Evolutionary conservation across 1,284 basidiomycete genomes (phyloP).

Genomic region (Leccinum pachyderme): DNA sequence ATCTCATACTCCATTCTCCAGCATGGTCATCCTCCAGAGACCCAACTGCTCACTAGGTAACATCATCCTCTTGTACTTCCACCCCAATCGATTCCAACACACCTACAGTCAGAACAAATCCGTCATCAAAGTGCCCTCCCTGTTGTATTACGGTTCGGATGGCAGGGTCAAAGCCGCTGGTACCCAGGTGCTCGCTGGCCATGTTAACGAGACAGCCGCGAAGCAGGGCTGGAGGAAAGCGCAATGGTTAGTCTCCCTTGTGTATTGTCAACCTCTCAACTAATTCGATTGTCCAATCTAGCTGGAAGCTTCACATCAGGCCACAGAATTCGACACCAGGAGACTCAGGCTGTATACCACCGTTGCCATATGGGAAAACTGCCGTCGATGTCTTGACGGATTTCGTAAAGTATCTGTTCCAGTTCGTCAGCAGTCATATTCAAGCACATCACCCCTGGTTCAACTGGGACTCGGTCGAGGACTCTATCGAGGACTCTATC

Average conservation of each 20-base stretch:
- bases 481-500: constrained; percentile 29
- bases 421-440: constrained; percentile 45
- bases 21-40: not conserved
- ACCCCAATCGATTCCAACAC: not conserved
- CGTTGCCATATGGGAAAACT: constrained; percentile 1
- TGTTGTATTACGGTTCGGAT: not conserved
- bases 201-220: not conserved
- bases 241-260: not conserved
- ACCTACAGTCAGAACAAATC: not conserved
- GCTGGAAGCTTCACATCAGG: not conserved
- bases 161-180: not conserved
- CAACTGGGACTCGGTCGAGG: constrained; percentile 35
- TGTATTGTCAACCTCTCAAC: not conserved
- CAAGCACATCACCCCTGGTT: constrained; percentile 44
- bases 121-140: not conserved
- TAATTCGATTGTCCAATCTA: not conserved
- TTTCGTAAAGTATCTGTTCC: constrained; percentile 30
- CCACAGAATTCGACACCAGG: not conserved
- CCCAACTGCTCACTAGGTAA: not conserved
- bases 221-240: not conserved
- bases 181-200: not conserved
- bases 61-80: not conserved
- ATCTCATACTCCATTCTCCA: not conserved
- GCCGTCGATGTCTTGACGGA: constrained; percentile 47
- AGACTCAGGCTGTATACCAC: not conserved